phyloP scores from a whole-genome alignment of 208 protist species.

The Crithidia brevicula region DNA sequence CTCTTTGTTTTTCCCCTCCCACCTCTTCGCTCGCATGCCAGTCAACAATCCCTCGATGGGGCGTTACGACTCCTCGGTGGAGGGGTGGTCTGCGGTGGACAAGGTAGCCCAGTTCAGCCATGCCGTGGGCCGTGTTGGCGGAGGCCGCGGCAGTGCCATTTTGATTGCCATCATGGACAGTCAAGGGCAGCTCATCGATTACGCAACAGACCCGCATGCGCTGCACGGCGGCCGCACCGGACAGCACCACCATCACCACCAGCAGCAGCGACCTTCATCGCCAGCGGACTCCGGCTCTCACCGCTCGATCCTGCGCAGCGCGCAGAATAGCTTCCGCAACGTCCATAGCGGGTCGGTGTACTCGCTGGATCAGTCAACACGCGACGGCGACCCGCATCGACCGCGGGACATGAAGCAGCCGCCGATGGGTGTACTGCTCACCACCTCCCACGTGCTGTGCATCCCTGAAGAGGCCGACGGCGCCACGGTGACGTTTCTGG shows the following conservation, averaged over 20 bases:
- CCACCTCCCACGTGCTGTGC: conserved; percentile 73
- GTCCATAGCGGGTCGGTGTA: neutral
- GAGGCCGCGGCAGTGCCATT: conserved; percentile 67
- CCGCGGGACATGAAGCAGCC: neutral
- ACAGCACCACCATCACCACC: neutral
- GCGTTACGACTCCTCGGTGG: conserved; percentile 27
- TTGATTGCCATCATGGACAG: conserved; percentile 51
- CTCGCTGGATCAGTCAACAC: neutral
- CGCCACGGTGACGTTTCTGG: conserved; percentile 66
- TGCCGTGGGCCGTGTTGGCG: conserved; percentile 77
- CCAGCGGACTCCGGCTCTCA: too few relatives aligned
- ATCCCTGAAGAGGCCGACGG: conserved; percentile 33
- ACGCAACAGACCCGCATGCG: neutral
- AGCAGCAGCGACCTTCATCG: too few relatives aligned
- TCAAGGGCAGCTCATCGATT: conserved; percentile 24
- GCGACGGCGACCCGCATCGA: conserved; percentile 4
- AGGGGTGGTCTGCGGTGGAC: conserved; percentile 75
- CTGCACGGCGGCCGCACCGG: neutral
- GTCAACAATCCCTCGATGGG: conserved; percentile 2
- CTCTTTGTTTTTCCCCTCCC: too few relatives aligned
- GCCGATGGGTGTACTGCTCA: conserved; percentile 66
- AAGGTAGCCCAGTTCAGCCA: conserved; percentile 79
- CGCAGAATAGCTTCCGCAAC: conserved; percentile 13
- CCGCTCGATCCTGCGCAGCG: too few relatives aligned
- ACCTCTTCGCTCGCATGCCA: too few relatives aligned